Evolutionary conservation across 129 eudicot genomes (phyloP), one percentile per base, ranked within the genome.

Genomic region (Solidago caesia): DNA sequence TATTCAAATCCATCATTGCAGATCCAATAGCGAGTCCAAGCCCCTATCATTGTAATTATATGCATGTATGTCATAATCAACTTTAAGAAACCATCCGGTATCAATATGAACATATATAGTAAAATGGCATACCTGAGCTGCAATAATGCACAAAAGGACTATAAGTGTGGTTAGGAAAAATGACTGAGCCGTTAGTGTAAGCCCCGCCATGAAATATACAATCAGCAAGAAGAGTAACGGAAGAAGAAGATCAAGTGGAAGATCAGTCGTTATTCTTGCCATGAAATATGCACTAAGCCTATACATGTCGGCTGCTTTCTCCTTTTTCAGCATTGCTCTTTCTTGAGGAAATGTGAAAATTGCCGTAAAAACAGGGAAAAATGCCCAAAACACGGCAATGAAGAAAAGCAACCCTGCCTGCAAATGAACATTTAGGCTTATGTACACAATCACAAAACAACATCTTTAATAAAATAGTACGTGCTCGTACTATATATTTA

Each of bases 291-390:
- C 97, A 59, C 99, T 95, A 47, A 91, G 80, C 76, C 94, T 84
- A 77, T 95, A 95, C 99, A 95, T 95, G 68, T 91, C 97, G 7
- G 99, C 99, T 47, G 96, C 91, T 70, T 97, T 55, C 79, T 95
- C 99, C 79, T 95, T 95, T 71, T 82, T 87, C 44, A 95, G 81
- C 99, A 95, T 91, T 6, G 99, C 97, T 69, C 94, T 82, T 77
- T 95, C 97, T 91, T 95, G 99, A 13, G 99, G 99, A 81, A 95
- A 95, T 74, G 97, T 85, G 63, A 95, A 95, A 26, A 95, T 95
- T 45, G 99, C 99, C 7, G 99, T 88, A 83, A 95, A 95, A 25
- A 94, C 99, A 0, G 99, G 99, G 55, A 95, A 91, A 75, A 95
- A 95, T 14, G 96, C 99, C 99, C 99, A 95, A 77, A 95, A 95